Base-by-base conservation (phyloP, 2,329 filamentous ascomycete species). In the Ophiostoma montium region DNA sequence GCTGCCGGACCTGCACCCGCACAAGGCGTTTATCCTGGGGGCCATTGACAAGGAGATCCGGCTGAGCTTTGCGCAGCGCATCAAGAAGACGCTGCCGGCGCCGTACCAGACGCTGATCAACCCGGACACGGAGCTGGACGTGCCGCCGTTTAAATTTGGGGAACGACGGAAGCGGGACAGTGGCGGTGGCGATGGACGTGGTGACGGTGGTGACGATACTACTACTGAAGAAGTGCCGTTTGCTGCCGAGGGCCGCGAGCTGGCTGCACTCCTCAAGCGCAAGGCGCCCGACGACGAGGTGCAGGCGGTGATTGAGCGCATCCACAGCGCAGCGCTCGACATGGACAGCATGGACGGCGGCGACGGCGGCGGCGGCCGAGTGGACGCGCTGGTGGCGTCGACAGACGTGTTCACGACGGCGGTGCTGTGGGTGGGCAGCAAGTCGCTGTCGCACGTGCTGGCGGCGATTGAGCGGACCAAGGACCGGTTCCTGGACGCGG, bases 21-120 rank as follows among this genome's bases (percentile, higher is more conserved):
- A 82, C 67, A 95, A 95, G 67, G 86, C 90, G 31, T 95, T 98
- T 66, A 92, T 98, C 55, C 72, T 82, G 48, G 90, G 88, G 18
- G 84, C 87, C 3, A 68, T 98, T 51, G 92, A 98, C 62, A 96
- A 96, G 69, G 92, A 98, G 67, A 94, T 98, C 56, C 83, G 92
- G 5, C 72, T 98, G 46, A 95, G 88, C 60, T 98, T 98, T 63
- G 88, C 92, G 0, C 90, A 95, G 65, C 82, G 92, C 50, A 95
- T 98, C 61, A 89, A 92, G 64, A 89, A 89, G 54, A 96, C 92
- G 5, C 70, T 98, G 8, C 92, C 90, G 1, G 80, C 84, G 48
- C 78, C 82, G 8, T 96, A 95, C 61, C 80, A 89, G 58, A 86
- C 71, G 3, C 69, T 98, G 52, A 90, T 98, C 55, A 76, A 84